Percentiles rank a stretch among this genome's conserved stretches.
phyloP scores from a whole-genome alignment of 345 rosid genomes.

The Eucalyptus lansdowneana region DNA sequence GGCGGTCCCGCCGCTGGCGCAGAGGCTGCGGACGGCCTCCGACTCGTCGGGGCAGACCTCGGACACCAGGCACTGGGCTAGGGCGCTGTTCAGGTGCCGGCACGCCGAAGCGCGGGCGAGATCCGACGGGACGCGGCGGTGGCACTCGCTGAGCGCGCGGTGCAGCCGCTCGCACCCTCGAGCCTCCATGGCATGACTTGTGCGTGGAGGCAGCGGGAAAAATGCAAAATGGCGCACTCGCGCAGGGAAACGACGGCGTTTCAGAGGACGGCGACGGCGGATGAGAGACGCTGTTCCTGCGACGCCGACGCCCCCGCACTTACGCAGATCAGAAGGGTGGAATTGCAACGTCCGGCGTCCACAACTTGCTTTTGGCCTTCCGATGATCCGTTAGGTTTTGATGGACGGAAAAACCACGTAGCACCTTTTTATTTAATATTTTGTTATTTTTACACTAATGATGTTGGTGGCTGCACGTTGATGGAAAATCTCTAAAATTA shows the following conservation, averaged over 20 bases:
- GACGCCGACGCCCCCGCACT: background rate
- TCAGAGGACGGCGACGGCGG: background rate
- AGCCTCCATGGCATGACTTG: background rate
- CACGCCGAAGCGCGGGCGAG: conserved; percentile 36
- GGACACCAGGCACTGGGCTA: conserved; percentile 69
- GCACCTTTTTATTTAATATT: background rate
- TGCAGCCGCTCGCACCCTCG: conserved; percentile 49
- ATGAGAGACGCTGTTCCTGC: background rate
- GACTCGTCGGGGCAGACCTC: conserved; percentile 59
- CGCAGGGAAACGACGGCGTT: background rate
- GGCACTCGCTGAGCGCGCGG: conserved; percentile 52
- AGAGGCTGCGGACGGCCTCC: conserved; percentile 67
- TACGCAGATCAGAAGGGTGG: background rate
- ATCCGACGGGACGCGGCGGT: conserved; percentile 47
- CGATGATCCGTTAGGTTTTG: background rate
- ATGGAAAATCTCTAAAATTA: background rate
- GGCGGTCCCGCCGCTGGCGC: conserved; percentile 77
- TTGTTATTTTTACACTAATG: background rate
- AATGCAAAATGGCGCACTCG: background rate
- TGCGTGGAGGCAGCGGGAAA: background rate
- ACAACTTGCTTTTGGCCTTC: background rate
- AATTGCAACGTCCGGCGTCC: background rate
- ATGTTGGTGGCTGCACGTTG: background rate
- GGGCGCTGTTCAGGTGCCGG: conserved; percentile 60
- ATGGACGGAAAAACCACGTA: background rate